Percentiles rank a stretch among this genome's conserved stretches.
Conservation (phyloP, 352 stramenopile genomes). For the Globisporangium nodosum region DNA sequence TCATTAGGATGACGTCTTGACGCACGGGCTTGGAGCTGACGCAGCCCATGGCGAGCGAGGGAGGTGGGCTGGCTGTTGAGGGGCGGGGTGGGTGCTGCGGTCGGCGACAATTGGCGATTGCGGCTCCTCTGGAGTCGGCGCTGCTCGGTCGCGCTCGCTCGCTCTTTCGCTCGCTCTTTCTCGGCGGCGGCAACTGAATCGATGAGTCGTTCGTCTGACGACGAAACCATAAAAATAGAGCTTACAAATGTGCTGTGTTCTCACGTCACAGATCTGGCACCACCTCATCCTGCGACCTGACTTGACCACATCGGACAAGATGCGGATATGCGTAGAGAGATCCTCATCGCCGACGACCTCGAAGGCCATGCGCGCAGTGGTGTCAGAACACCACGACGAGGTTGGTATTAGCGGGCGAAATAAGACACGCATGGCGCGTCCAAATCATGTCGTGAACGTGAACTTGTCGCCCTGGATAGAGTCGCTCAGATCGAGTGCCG, state of each 20-base stretch:
- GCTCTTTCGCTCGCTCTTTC: background rate
- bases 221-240: background rate
- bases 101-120: constrained; percentile 11
- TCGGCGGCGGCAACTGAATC: constrained; percentile 1
- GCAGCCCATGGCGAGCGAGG: constrained; percentile 46
- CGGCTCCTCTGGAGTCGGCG: background rate
- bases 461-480: constrained; percentile 59
- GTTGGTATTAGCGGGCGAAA: background rate
- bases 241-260: constrained; percentile 7
- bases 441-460: constrained; percentile 62
- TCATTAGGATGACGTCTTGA: background rate
- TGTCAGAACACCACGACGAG: background rate
- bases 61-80: constrained; percentile 1
- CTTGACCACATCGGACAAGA: background rate
- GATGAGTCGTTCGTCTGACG: constrained; percentile 3
- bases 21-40: constrained; percentile 68
- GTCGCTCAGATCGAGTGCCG: background rate
- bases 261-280: constrained; percentile 12
- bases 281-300: background rate
- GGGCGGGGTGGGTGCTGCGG: constrained; percentile 14
- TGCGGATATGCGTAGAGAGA: no score
- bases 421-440: background rate
- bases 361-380: background rate
- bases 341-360: background rate
- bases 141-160: background rate